Evolutionary conservation across 2,329 filamentous ascomycete genomes (phyloP), one percentile per base, ranked within the genome.

Genomic region (Arthrobotrys conoides): DNA sequence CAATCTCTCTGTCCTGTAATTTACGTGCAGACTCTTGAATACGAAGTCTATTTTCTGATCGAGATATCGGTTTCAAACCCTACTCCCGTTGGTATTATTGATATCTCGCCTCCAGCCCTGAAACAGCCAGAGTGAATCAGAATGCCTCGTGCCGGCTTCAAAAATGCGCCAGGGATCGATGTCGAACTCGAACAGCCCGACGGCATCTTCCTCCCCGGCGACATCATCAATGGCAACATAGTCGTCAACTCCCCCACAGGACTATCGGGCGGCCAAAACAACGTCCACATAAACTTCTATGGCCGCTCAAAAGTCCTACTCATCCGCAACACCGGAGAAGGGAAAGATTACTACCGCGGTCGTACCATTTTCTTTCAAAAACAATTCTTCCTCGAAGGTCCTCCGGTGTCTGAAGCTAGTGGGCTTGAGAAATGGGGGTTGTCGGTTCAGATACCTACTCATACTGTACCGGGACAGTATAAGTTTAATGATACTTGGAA

Each of bases 261-360:
- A 16, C 12, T 49, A n/a, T n/a, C 24, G 9, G 49, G 48, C 0
- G 16, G 55, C 18, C n/a, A 33, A 6, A 71, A 63, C 14, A 27
- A 78, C 9, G 46, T 78, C 16, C 68, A 78, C 27, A 49, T 78
- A 14, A 69, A 46, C 3, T 20, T 78, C 1, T 72, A 68, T 55
- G 75, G 63, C n/a, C 61, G 75, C 8, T 66, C 53, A 16, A 78
- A 78, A 46, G 75, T 78, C 18, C 59, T 78, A 22, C 72, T 78
- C 20, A 38, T 72, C 12, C 68, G 41, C 30, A 72, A 48, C 30
- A 64, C 36, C 12, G 75, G 75, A 18, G 63, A 78, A 59, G 63
- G 68, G 14, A 72, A 69, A 18, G 75, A 78, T 30, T 72, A 72
- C 24, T 78, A 46, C 38, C 75, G 75, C n/a, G 75, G 75, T 16